phyloP scores from a whole-genome alignment of 768 basidiomycete genomes.

The Pleurotus djamor region DNA sequence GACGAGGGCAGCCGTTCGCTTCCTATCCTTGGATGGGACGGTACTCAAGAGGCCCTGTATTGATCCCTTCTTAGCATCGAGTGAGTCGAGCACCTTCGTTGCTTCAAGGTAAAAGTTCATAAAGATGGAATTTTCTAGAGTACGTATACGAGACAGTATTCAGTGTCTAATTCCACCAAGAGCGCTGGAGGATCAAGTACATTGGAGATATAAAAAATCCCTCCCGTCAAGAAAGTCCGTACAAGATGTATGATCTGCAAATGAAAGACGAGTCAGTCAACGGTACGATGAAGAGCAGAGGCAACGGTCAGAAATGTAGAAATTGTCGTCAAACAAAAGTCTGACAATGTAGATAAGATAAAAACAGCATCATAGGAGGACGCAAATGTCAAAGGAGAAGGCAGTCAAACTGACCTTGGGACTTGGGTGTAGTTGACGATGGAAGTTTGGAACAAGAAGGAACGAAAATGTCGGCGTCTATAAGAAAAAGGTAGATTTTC shows the following conservation, averaged over 20 bases:
- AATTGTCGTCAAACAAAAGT: slow-evolving; percentile 21
- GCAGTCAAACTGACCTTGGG: not conserved
- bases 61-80: slow-evolving; percentile 89
- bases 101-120: slow-evolving; percentile 99
- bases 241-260: slow-evolving; percentile 1
- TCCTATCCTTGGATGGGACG: slow-evolving; percentile 71
- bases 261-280: slow-evolving; percentile 10
- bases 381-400: not conserved
- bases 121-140: slow-evolving; percentile 20
- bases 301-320: no score
- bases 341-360: slow-evolving; percentile 88
- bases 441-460: not conserved
- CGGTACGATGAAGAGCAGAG: slow-evolving; percentile 23
- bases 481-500: not conserved
- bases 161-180: slow-evolving; percentile 13
- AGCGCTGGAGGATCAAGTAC: not conserved
- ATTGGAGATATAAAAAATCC: not conserved
- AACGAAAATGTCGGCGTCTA: not conserved
- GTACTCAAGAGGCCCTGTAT: slow-evolving; percentile 81
- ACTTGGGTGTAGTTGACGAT: not conserved
- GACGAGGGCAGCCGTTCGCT: slow-evolving; percentile 80
- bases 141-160: slow-evolving; percentile 21
- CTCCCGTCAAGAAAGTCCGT: not conserved
- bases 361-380: slow-evolving; percentile 56
- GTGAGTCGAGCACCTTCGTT: slow-evolving; percentile 75